phyloP scores from a whole-genome alignment of 2,329 filamentous ascomycete genomes.

The Aspergillus caelatus region DNA sequence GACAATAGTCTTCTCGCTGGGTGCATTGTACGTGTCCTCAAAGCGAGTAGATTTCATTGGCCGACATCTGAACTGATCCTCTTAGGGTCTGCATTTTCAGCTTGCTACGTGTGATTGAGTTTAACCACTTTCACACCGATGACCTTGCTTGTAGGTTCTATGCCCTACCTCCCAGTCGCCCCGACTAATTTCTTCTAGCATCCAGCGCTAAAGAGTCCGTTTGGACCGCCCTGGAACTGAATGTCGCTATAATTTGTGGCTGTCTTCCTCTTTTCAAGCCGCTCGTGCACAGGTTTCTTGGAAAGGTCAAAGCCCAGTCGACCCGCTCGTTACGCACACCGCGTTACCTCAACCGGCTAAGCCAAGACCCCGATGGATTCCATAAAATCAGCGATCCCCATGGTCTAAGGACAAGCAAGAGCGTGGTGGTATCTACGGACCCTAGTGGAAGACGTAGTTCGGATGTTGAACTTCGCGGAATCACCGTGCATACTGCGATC shows the following conservation, averaged over 20 bases:
- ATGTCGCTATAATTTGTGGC: constrained; percentile 26
- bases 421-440: neutral
- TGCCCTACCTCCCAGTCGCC: neutral
- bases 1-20: constrained; percentile 16
- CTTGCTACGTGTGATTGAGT: constrained; percentile 6
- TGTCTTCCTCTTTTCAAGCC: constrained; percentile 23
- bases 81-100: constrained; percentile 12
- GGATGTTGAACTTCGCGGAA: constrained; percentile 11
- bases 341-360: constrained; percentile 5
- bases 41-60: no score
- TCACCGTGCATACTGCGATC: constrained; percentile 12
- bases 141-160: constrained; percentile 13
- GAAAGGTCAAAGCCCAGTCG: constrained; percentile 10
- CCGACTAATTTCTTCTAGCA: constrained; percentile 2
- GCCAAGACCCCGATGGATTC: constrained; percentile 11
- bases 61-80: neutral
- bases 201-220: constrained; percentile 27
- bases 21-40: constrained; percentile 11
- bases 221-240: constrained; percentile 25
- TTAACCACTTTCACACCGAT: constrained; percentile 10
- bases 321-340: constrained; percentile 2
- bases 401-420: neutral
- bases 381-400: constrained; percentile 10
- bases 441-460: constrained; percentile 3
- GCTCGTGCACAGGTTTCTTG: constrained; percentile 15